Evolutionary conservation across 106 monocot genomes (phyloP).

Genomic region (Amphibolis antarctica): DNA sequence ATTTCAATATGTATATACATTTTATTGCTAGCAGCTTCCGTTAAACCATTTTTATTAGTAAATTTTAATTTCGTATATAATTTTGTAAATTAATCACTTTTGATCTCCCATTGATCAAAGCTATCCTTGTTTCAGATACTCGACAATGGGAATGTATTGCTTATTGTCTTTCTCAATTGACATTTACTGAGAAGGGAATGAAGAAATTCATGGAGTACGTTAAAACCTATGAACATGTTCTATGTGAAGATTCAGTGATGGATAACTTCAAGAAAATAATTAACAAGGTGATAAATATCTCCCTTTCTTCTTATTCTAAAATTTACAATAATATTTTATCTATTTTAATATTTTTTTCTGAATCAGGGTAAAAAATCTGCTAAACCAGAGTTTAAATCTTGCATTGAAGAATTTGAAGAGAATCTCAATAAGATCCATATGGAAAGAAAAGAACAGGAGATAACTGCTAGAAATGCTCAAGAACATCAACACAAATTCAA

Average conservation of each 20-base stretch:
- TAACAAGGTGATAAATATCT: slow-evolving; percentile 46
- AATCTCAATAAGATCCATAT: slow-evolving; percentile 67
- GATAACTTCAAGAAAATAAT: slow-evolving; percentile 68
- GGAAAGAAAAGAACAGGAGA: slow-evolving; percentile 81
- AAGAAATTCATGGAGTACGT: slow-evolving; percentile 83
- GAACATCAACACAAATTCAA: slow-evolving; percentile 52
- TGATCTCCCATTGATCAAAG: background rate
- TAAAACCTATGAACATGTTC: slow-evolving; percentile 73
- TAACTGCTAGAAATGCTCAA: slow-evolving; percentile 57
- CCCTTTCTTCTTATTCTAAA: background rate
- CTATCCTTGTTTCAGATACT: slow-evolving; percentile 33
- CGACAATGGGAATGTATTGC: slow-evolving; percentile 75
- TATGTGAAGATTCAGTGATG: slow-evolving; percentile 81
- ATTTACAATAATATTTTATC: background rate
- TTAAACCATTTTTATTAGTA: too few species aligned
- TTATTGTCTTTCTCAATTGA: slow-evolving; percentile 90
- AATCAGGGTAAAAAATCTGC: slow-evolving; percentile 86
- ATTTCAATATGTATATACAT: too few species aligned
- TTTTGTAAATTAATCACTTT: too few species aligned
- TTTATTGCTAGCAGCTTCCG: too few species aligned
- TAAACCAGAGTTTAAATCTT: slow-evolving; percentile 64
- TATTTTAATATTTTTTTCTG: slow-evolving; percentile 5
- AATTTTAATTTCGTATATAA: too few species aligned
- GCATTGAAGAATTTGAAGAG: slow-evolving; percentile 91
- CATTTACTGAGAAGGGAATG: slow-evolving; percentile 78